A percentile compares a stretch with the other conserved stretches of the same genome.
Conservation (phyloP, 805 yeast genomes). For the Lachancea quebecensis region DNA sequence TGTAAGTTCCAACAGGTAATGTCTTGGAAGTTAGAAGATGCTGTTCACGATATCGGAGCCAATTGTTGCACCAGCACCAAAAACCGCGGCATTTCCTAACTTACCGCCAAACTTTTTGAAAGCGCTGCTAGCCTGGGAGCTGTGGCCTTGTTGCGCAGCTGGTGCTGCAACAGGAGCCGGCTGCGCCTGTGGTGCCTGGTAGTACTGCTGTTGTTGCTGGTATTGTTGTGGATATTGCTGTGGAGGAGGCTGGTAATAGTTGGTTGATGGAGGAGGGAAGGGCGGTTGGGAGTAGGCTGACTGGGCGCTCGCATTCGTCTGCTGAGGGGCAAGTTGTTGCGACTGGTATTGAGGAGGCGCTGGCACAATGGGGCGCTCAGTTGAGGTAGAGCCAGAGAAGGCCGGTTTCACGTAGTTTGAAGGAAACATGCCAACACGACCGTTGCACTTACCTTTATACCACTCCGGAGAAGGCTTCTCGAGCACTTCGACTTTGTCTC, state of each 20-base stretch:
- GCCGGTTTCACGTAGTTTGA: constrained; percentile 63
- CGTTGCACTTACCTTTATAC: constrained; percentile 74
- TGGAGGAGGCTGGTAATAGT: constrained; percentile 38
- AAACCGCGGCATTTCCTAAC: constrained; percentile 86
- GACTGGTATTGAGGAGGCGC: constrained; percentile 25
- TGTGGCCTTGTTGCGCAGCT: constrained; percentile 25
- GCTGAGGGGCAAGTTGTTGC: constrained; percentile 13
- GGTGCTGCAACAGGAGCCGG: constrained; percentile 18
- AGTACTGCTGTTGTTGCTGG: constrained; percentile 22
- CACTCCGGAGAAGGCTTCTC: constrained; percentile 79
- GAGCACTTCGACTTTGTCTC: constrained; percentile 60
- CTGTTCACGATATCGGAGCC: constrained; percentile 78
- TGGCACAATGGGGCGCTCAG: constrained; percentile 11
- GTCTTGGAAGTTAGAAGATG: constrained; percentile 41
- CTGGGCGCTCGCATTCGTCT: constrained; percentile 7
- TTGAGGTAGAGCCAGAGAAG: constrained; percentile 15
- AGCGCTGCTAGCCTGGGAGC: constrained; percentile 25
- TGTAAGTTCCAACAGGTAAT: background rate
- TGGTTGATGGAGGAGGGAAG: constrained; percentile 46
- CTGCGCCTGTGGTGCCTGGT: constrained; percentile 20
- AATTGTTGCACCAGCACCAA: constrained; percentile 94
- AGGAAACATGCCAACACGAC: constrained; percentile 78
- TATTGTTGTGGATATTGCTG: constrained; percentile 30
- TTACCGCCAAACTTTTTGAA: constrained; percentile 67
- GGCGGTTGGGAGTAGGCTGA: constrained; percentile 27